These are phyloP conservation scores for Rhododendron vialii DNA, from an alignment of 148 eudicot species.

Conservation along the genomic window DNA sequence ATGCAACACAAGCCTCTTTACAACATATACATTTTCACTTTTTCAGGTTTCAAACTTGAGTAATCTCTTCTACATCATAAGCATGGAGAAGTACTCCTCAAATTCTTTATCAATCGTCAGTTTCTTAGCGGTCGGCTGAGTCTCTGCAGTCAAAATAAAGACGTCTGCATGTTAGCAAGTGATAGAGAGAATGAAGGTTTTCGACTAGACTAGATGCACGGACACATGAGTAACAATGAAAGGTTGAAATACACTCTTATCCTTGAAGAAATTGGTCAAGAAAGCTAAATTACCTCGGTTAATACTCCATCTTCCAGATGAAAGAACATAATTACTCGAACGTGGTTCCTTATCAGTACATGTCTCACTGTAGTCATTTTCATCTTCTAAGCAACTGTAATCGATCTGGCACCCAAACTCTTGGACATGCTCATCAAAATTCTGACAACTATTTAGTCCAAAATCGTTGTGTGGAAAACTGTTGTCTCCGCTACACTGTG, in stretches of 20 bases:
- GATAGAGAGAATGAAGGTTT: not conserved
- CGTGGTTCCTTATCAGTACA: constrained; percentile 9
- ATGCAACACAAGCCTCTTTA: not conserved
- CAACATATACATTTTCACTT: not conserved
- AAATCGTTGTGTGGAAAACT: constrained; percentile 6
- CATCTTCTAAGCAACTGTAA: constrained; percentile 10
- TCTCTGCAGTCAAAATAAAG: constrained; percentile 29
- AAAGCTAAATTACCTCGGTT: constrained; percentile 24
- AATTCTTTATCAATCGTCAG: constrained; percentile 49
- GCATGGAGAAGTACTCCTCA: constrained; percentile 42
- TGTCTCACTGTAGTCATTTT: constrained; percentile 10
- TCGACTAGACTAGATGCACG: not conserved
- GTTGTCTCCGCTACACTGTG: not conserved
- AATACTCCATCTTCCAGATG: constrained; percentile 41
- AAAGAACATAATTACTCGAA: constrained; percentile 27
- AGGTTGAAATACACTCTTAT: not conserved
- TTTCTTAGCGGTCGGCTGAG: constrained; percentile 14
- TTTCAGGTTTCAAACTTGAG: not conserved
- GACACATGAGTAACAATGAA: not conserved
- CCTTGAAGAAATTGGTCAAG: not conserved
- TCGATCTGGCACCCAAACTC: constrained; percentile 11
- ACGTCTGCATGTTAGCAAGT: not conserved
- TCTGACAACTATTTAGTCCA: constrained; percentile 5
- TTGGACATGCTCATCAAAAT: constrained; percentile 16
- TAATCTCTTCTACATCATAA: constrained; percentile 26